Evolutionary conservation across 2,329 filamentous ascomycete genomes (phyloP).

Genomic region (Volutella citrinella): DNA sequence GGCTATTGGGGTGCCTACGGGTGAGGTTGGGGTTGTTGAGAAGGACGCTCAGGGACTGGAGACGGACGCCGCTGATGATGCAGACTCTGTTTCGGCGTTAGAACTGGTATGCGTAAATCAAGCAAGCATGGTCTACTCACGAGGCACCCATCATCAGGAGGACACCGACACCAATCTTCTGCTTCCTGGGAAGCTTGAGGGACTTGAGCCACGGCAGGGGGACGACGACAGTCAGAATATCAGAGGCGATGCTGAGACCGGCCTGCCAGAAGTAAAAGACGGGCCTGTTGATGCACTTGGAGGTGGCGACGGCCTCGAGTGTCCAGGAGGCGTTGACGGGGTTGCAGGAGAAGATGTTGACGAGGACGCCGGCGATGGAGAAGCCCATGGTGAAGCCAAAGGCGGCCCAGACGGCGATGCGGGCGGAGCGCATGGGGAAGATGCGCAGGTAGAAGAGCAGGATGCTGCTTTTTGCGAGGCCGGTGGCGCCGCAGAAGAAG

Average conservation of each 20-base stretch:
- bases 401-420: constrained; percentile 7
- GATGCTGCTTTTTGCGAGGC: constrained; percentile 9
- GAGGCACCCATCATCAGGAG: constrained; percentile 10
- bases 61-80: constrained; percentile 6
- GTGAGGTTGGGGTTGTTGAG: constrained; percentile 8
- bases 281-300: constrained; percentile 9
- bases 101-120: too few relatives aligned
- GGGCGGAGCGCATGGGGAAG: constrained; percentile 6
- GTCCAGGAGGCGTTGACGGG: constrained; percentile 8
- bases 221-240: constrained; percentile 8
- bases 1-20: background rate
- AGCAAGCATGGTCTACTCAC: constrained; percentile 3
- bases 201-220: constrained; percentile 10
- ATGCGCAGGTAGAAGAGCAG: constrained; percentile 11
- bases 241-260: constrained; percentile 9
- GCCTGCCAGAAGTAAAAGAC: constrained; percentile 11
- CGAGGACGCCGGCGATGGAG: constrained; percentile 4
- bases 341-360: constrained; percentile 9
- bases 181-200: constrained; percentile 8
- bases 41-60: constrained; percentile 8
- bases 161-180: constrained; percentile 10
- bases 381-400: constrained; percentile 12
- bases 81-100: constrained; percentile 11
- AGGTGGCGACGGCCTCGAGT: background rate
- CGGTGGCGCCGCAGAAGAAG: constrained; percentile 11